These are phyloP conservation scores for Neonectria magnoliae DNA, from an alignment of 2,329 filamentous ascomycete genomes.

Conservation along the genomic window DNA sequence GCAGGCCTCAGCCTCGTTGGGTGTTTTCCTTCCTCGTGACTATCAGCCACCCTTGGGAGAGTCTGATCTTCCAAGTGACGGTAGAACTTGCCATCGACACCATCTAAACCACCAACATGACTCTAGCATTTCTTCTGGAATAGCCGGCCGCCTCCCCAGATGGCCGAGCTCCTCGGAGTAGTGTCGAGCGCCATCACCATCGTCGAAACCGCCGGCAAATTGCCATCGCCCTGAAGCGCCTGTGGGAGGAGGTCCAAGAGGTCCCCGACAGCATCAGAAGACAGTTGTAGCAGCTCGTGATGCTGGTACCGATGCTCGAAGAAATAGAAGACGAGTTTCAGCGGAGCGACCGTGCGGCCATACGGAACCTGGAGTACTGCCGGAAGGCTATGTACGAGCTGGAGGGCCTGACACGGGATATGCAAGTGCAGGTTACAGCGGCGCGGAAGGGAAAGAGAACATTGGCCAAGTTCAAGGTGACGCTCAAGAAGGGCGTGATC, in stretches of 20 bases:
- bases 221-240: slow-evolving; percentile 22
- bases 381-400: slow-evolving; percentile 8
- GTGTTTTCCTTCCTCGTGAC: background rate
- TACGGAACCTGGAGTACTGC: slow-evolving; percentile 22
- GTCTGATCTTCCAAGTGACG: background rate
- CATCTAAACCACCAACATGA: background rate
- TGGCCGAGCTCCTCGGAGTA: slow-evolving; percentile 30
- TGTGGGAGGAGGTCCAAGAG: slow-evolving; percentile 32
- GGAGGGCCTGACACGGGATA: background rate
- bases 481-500: slow-evolving; percentile 17
- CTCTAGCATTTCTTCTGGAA: too few species aligned
- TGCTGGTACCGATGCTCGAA: slow-evolving; percentile 4
- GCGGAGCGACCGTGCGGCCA: background rate
- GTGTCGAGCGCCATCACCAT: slow-evolving; percentile 30
- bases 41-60: background rate
- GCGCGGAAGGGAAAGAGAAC: background rate
- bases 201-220: slow-evolving; percentile 25
- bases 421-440: slow-evolving; percentile 16
- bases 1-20: slow-evolving; percentile 11
- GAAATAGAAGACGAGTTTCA: slow-evolving; percentile 24
- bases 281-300: background rate
- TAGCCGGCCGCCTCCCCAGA: background rate
- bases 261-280: slow-evolving; percentile 13
- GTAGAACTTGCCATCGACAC: background rate
- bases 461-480: background rate